A percentile compares a stretch with the other conserved stretches of the same genome.
Evolutionary conservation across 2,329 filamentous ascomycete genomes (phyloP).

Genomic region (Penicillium sp.): DNA sequence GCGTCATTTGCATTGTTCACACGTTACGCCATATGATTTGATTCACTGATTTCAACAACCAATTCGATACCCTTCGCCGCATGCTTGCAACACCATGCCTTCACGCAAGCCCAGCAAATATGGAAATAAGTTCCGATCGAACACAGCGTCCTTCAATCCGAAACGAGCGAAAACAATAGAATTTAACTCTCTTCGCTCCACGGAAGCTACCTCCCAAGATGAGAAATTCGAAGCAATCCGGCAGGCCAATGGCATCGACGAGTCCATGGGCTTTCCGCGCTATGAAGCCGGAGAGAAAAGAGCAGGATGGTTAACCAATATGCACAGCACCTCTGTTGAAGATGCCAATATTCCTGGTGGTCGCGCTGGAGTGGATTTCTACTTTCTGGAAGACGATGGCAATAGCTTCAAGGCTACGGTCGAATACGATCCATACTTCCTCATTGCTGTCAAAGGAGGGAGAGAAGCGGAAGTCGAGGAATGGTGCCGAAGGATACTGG

Average conservation of each 20-base stretch:
- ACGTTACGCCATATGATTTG: conserved; percentile 19
- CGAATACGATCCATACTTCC: conserved; percentile 94
- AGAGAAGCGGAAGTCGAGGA: conserved; percentile 93
- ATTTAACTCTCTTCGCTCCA: conserved; percentile 65
- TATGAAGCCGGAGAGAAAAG: conserved; percentile 85
- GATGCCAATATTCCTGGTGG: conserved; percentile 81
- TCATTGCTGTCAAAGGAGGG: conserved; percentile 83
- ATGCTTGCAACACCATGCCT: conserved; percentile 40
- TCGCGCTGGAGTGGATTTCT: conserved; percentile 88
- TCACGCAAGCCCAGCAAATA: conserved; percentile 58
- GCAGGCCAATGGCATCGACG: conserved; percentile 85
- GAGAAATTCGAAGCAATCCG: conserved; percentile 85
- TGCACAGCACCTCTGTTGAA: conserved; percentile 82
- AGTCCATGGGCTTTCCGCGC: conserved; percentile 86
- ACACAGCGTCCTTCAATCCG: conserved; percentile 42
- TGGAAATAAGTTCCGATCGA: conserved; percentile 53
- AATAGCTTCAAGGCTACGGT: conserved; percentile 93
- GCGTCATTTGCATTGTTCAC: conserved; percentile 7
- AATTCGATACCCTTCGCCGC: conserved; percentile 19
- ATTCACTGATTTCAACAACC: conserved; percentile 16
- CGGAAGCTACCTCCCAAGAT: conserved; percentile 84
- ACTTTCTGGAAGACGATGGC: conserved; percentile 88
- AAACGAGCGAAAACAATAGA: conserved; percentile 72
- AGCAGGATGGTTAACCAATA: conserved; percentile 91
- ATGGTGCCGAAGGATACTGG: conserved; percentile 76